phyloP scores from a whole-genome alignment of 169 alveolate species.

The Eimeria sp. region DNA sequence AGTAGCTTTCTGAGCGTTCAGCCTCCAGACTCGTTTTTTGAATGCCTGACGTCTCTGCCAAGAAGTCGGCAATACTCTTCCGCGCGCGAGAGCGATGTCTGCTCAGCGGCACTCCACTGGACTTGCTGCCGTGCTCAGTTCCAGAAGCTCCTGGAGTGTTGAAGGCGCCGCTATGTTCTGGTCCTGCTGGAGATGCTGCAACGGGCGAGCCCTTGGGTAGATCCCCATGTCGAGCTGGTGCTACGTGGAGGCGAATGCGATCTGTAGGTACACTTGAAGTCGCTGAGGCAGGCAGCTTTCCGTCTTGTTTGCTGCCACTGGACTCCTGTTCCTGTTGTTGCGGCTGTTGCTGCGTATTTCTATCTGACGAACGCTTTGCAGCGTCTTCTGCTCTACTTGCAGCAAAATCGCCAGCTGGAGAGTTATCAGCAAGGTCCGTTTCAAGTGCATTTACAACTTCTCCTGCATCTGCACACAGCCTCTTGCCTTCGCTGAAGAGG shows the following conservation, averaged over 20 bases:
- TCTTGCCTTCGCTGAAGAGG: conserved; percentile 7
- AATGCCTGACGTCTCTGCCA: conserved; percentile 39
- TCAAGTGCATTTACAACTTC: background rate
- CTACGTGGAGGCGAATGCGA: background rate
- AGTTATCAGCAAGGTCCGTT: background rate
- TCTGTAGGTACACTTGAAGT: background rate
- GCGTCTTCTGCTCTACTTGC: background rate
- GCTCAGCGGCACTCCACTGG: background rate
- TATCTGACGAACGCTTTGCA: background rate
- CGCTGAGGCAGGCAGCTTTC: background rate
- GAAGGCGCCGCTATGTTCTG: background rate
- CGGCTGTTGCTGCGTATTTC: background rate
- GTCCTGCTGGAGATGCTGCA: background rate
- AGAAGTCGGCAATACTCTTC: conserved; percentile 23
- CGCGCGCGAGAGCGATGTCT: conserved; percentile 12
- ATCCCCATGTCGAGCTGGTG: conserved; percentile 17
- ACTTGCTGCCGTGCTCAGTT: background rate
- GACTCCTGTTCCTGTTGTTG: background rate
- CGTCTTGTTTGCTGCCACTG: conserved; percentile 19
- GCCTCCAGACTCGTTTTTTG: conserved; percentile 26
- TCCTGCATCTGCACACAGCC: background rate
- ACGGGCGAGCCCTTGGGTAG: conserved; percentile 10
- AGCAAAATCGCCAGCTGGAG: background rate
- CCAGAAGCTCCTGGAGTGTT: background rate
- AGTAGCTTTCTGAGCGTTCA: conserved; percentile 39